phyloP scores from a whole-genome alignment of 176 grass and related monocot species.

The Panicum miliaceum region DNA sequence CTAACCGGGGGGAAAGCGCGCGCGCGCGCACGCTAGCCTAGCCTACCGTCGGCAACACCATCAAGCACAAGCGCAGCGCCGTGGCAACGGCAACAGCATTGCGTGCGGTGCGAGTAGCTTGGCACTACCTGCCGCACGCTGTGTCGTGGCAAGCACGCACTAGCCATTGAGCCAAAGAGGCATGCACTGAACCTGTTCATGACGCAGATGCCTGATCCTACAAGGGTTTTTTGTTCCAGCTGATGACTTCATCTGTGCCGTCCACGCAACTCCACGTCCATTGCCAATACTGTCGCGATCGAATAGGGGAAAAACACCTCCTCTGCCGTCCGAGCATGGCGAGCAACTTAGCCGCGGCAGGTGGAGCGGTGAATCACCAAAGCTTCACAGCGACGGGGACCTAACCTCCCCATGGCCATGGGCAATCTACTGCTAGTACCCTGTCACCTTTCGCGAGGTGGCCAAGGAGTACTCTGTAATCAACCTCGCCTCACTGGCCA shows the following conservation, averaged over 20 bases:
- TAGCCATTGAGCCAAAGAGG: neutral
- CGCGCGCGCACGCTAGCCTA: neutral
- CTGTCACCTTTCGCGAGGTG: slow-evolving; percentile 29
- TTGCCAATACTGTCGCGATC: neutral
- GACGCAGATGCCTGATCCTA: neutral
- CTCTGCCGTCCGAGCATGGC: neutral
- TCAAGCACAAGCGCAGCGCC: neutral
- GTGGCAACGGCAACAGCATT: neutral
- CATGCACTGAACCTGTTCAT: neutral
- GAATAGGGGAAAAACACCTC: neutral
- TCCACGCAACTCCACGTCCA: neutral
- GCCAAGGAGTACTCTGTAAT: slow-evolving; percentile 5
- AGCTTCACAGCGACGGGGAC: slow-evolving; percentile 22
- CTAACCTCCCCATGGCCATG: neutral
- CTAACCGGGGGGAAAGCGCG: neutral
- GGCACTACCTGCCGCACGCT: neutral
- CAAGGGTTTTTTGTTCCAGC: neutral
- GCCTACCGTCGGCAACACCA: slow-evolving; percentile 13
- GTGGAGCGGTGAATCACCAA: slow-evolving; percentile 11
- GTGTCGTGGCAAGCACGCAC: neutral
- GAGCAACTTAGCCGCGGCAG: neutral
- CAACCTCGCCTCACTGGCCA: neutral
- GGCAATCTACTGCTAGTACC: neutral
- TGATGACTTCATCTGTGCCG: slow-evolving; percentile 3
- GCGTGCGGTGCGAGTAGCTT: neutral